phyloP scores from a whole-genome alignment of 2,329 filamentous ascomycete genomes.

The Orbilia brochopaga region DNA sequence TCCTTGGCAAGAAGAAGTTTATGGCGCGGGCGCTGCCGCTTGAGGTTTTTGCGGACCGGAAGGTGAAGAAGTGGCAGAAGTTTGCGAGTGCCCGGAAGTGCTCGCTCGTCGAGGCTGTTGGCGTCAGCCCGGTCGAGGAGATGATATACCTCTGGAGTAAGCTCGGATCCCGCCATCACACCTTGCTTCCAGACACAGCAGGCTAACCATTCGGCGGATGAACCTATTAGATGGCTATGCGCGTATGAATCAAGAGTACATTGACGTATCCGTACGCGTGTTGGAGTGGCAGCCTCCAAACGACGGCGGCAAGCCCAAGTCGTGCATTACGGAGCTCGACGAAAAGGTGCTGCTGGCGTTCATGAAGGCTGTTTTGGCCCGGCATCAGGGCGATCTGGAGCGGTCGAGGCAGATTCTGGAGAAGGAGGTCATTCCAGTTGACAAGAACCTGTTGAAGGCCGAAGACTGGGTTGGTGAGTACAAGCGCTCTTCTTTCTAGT shows the following conservation, averaged over 20 bases:
- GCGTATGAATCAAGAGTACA: constrained; percentile 72
- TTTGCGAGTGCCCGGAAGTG: constrained; percentile 71
- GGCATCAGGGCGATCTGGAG: constrained; percentile 67
- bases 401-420: constrained; percentile 72
- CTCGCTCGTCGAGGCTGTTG: constrained; percentile 78
- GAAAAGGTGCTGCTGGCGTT: constrained; percentile 71
- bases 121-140: constrained; percentile 80
- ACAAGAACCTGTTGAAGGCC: constrained; percentile 64
- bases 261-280: constrained; percentile 69
- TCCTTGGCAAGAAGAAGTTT: constrained; percentile 84
- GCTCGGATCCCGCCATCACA: constrained; percentile 10
- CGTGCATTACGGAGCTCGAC: constrained; percentile 62
- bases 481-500: not conserved
- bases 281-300: constrained; percentile 65
- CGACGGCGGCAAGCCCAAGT: constrained; percentile 63
- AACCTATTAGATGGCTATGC: constrained; percentile 69
- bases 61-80: constrained; percentile 85
- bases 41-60: constrained; percentile 81
- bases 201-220: not conserved
- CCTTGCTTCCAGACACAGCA: too few species aligned
- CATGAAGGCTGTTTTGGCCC: constrained; percentile 69
- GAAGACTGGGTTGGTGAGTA: constrained; percentile 67
- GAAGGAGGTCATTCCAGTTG: constrained; percentile 65
- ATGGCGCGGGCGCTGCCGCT: constrained; percentile 90
- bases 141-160: constrained; percentile 88